phyloP scores from a whole-genome alignment of 2,329 filamentous ascomycete genomes.

The Trichoderma harzianum region DNA sequence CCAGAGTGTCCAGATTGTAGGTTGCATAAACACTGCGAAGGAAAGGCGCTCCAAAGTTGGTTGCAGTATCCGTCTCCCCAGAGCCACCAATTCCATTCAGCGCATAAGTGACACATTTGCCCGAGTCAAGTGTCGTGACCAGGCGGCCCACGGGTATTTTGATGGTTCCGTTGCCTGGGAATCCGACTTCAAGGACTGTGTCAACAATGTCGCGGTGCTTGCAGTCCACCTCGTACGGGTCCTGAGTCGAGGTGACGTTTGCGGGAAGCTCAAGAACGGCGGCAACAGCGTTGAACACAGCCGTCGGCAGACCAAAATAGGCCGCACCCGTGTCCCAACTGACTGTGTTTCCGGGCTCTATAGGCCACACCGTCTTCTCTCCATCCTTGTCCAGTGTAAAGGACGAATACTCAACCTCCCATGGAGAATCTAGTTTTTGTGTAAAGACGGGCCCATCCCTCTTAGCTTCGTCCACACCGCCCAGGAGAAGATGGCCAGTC shows the following conservation, averaged over 20 bases:
- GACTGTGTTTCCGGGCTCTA: neutral
- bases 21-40: conserved; percentile 4
- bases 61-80: neutral
- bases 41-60: neutral
- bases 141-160: neutral
- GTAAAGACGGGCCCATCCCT: neutral
- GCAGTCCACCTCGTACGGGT: conserved; percentile 9
- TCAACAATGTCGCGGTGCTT: neutral
- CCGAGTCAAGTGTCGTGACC: neutral
- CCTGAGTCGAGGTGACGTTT: neutral
- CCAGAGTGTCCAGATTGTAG: neutral
- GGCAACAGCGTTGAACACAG: neutral
- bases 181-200: neutral
- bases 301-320: neutral
- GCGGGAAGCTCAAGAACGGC: neutral
- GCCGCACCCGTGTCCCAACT: conserved; percentile 2
- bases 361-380: neutral
- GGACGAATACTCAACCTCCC: neutral
- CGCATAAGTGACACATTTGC: conserved; percentile 1
- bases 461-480: neutral
- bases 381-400: neutral
- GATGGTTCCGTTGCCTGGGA: neutral
- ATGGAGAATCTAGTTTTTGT: neutral
- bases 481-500: neutral
- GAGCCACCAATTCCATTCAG: neutral